Evolutionary conservation across 441 rosid genomes (phyloP).

Genomic region (Populus hybrid): DNA sequence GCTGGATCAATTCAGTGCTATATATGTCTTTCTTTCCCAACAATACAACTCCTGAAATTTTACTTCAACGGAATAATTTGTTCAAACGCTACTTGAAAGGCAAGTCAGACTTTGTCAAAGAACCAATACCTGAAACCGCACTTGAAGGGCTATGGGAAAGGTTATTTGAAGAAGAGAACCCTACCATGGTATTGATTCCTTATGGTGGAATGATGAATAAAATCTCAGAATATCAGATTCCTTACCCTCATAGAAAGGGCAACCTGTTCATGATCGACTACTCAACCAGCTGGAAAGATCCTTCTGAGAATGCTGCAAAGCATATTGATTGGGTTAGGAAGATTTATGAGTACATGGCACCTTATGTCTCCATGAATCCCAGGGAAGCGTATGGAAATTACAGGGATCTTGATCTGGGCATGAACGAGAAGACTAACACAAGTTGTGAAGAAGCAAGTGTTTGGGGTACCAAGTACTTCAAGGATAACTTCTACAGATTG

Average conservation of each 20-base stretch:
- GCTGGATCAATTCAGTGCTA: conserved; percentile 58
- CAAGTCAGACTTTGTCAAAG: conserved; percentile 55
- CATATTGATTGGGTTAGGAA: conserved; percentile 34
- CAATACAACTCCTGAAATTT: conserved; percentile 39
- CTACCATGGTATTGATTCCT: conserved; percentile 42
- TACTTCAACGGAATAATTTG: conserved; percentile 49
- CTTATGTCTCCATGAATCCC: conserved; percentile 57
- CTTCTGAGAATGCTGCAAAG: conserved; percentile 18
- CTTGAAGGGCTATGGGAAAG: conserved; percentile 49
- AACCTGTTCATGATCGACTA: conserved; percentile 52
- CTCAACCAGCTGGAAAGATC: conserved; percentile 42
- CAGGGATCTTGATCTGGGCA: conserved; percentile 60
- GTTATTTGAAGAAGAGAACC: conserved; percentile 23
- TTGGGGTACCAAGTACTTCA: neutral
- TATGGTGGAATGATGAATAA: conserved; percentile 65
- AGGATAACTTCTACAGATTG: neutral
- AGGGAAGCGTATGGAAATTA: conserved; percentile 55
- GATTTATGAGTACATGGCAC: conserved; percentile 50
- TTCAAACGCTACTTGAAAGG: conserved; percentile 53
- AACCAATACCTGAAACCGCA: conserved; percentile 37
- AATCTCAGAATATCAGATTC: conserved; percentile 33
- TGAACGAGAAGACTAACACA: conserved; percentile 27
- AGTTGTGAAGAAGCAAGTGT: conserved; percentile 26
- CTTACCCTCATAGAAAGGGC: conserved; percentile 56
- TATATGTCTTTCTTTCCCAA: conserved; percentile 42